Percentiles rank a stretch among this genome's conserved stretches.
Conservation (phyloP, 73 alveolate genomes). For the Uronychia setigera region DNA sequence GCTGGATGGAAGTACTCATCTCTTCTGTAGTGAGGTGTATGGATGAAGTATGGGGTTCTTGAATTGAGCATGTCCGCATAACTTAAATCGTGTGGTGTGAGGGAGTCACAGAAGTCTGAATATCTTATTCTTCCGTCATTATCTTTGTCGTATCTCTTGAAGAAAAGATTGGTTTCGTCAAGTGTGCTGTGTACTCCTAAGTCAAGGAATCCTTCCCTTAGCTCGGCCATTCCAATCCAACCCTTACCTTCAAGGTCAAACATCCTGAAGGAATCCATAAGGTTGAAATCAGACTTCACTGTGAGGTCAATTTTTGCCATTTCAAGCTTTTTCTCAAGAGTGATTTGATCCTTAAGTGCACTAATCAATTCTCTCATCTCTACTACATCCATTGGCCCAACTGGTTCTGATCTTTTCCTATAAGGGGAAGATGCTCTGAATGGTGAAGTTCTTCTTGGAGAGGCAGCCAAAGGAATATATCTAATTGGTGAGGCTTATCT, state of each 20-base stretch:
- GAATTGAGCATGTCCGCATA: conserved; percentile 32
- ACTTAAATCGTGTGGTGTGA: conserved; percentile 47
- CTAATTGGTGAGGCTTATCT: neutral
- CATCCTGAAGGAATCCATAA: conserved; percentile 85
- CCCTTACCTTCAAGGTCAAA: conserved; percentile 79
- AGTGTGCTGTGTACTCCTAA: conserved; percentile 24
- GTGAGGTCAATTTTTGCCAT: conserved; percentile 71
- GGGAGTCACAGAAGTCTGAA: conserved; percentile 53
- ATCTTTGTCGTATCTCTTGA: conserved; percentile 48
- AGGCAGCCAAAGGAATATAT: too few species aligned
- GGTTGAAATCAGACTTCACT: conserved; percentile 78
- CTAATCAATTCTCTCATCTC: conserved; percentile 38
- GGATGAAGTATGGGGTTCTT: conserved; percentile 7
- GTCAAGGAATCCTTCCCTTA: conserved; percentile 58
- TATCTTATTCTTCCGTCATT: conserved; percentile 46
- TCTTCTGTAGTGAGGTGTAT: conserved; percentile 3
- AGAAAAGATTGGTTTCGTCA: conserved; percentile 22
- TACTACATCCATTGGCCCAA: neutral
- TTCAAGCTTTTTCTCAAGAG: conserved; percentile 72
- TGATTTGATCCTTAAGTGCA: conserved; percentile 48
- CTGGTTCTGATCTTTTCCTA: neutral
- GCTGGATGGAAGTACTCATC: conserved; percentile 28
- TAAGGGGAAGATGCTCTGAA: neutral
- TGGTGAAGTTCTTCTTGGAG: neutral
- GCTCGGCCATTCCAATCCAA: conserved; percentile 63